Conservation (phyloP, 495 filamentous ascomycete species). For the Trichoderma reesei region DNA sequence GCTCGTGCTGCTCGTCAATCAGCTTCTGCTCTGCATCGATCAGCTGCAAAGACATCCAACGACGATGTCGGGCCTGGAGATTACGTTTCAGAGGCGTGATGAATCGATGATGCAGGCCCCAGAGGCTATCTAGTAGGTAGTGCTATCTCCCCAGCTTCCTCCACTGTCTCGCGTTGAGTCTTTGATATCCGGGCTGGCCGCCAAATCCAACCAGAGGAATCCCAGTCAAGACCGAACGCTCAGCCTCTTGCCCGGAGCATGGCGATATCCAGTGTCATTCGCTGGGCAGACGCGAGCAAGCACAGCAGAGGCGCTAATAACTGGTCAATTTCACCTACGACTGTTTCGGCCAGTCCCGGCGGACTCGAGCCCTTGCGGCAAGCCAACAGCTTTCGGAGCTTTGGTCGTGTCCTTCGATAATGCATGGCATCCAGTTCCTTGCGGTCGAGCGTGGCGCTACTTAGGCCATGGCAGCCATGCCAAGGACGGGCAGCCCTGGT, state of each 20-base stretch:
- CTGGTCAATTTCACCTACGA: not conserved
- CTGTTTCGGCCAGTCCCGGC: not conserved
- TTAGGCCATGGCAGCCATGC: too few species aligned
- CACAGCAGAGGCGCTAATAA: not conserved
- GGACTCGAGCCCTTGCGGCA: too few species aligned
- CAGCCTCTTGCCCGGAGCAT: not conserved
- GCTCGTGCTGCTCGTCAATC: not conserved
- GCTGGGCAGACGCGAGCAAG: not conserved
- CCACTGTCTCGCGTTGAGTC: not conserved
- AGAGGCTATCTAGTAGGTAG: not conserved
- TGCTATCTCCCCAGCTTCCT: not conserved
- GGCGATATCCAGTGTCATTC: not conserved
- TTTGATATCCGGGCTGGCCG: too few species aligned
- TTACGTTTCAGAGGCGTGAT: not conserved
- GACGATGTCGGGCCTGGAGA: not conserved
- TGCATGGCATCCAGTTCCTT: too few species aligned
- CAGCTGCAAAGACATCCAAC: not conserved
- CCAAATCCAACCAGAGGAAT: not conserved
- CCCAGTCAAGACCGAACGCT: not conserved
- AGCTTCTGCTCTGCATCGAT: not conserved
- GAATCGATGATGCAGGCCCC: not conserved
- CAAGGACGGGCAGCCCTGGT: not conserved
- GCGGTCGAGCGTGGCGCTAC: too few species aligned
- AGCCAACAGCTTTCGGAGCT: too few species aligned
- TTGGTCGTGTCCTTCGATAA: too few species aligned